A percentile compares a stretch with the other conserved stretches of the same genome.
Evolutionary conservation across 345 rosid genomes (phyloP).

Genomic region (Hirschfeldia incana): DNA sequence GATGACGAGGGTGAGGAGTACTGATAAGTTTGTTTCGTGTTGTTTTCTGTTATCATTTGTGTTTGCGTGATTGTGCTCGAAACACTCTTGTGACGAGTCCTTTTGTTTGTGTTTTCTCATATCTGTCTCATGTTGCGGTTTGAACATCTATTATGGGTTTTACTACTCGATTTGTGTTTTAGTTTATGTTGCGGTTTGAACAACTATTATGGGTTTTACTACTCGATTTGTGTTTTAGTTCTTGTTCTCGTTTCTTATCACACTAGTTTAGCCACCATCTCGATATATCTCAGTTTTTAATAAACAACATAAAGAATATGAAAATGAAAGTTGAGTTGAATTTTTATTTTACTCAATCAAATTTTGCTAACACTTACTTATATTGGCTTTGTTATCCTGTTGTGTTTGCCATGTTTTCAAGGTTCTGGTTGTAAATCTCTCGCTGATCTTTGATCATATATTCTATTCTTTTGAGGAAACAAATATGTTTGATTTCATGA

Average conservation of each 20-base stretch:
- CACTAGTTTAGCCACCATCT: background rate
- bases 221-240: background rate
- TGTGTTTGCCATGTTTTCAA: too few relatives aligned
- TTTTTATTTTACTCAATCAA: background rate
- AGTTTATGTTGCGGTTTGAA: background rate
- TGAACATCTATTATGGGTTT: background rate
- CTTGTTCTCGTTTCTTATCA: background rate
- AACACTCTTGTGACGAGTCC: background rate
- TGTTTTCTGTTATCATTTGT: background rate
- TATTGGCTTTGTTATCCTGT: too few relatives aligned
- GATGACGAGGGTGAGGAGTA: conserved; percentile 62
- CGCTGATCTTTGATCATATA: too few relatives aligned
- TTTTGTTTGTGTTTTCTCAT: background rate
- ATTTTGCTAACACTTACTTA: background rate
- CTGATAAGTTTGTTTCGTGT: conserved; percentile 6
- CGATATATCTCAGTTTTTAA: background rate
- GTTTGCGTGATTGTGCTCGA: background rate
- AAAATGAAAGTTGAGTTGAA: background rate
- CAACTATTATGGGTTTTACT: background rate
- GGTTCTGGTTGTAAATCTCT: too few relatives aligned
- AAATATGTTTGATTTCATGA: background rate
- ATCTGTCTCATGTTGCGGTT: background rate
- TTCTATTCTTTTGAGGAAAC: too few relatives aligned
- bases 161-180: background rate
- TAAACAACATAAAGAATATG: background rate